A percentile compares a stretch with the other conserved stretches of the same genome.
Conservation (phyloP, 2,329 filamentous ascomycete species). For the Cylindrodendrum hubeiense region DNA sequence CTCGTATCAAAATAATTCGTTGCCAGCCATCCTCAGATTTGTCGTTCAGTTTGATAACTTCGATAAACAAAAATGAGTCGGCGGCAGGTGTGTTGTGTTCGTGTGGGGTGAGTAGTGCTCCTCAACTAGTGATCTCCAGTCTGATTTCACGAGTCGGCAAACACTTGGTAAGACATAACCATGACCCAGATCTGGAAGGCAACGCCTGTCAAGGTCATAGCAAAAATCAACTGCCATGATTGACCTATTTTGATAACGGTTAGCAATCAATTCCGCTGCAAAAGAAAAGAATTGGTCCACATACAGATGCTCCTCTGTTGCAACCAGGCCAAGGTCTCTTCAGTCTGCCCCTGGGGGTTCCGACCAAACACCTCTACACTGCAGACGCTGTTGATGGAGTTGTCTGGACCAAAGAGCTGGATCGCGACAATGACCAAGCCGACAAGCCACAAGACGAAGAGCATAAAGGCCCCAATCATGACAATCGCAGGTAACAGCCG, state of each 20-base stretch:
- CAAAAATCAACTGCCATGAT: conserved; percentile 74
- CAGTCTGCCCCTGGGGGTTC: conserved; percentile 62
- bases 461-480: conserved; percentile 73
- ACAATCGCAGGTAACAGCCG: conserved; percentile 72
- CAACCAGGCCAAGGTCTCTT: conserved; percentile 72
- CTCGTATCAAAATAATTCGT: conserved; percentile 11
- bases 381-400: conserved; percentile 71
- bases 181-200: conserved; percentile 77
- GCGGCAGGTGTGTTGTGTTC: not conserved
- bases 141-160: conserved; percentile 56
- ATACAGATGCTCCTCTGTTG: conserved; percentile 74
- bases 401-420: conserved; percentile 72
- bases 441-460: conserved; percentile 77
- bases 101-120: not conserved
- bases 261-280: conserved; percentile 19
- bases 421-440: conserved; percentile 72
- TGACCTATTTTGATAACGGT: conserved; percentile 58
- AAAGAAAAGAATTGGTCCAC: conserved; percentile 42
- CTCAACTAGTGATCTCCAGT: not conserved
- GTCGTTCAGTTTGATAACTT: not conserved
- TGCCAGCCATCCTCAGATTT: not conserved
- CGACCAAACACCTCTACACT: conserved; percentile 67
- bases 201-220: conserved; percentile 70
- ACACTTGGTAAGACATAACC: conserved; percentile 76
- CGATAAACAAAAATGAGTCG: not conserved